Evolutionary conservation across 2,329 filamentous ascomycete genomes (phyloP).

Genomic region (Myriosclerotinia scirpicola): DNA sequence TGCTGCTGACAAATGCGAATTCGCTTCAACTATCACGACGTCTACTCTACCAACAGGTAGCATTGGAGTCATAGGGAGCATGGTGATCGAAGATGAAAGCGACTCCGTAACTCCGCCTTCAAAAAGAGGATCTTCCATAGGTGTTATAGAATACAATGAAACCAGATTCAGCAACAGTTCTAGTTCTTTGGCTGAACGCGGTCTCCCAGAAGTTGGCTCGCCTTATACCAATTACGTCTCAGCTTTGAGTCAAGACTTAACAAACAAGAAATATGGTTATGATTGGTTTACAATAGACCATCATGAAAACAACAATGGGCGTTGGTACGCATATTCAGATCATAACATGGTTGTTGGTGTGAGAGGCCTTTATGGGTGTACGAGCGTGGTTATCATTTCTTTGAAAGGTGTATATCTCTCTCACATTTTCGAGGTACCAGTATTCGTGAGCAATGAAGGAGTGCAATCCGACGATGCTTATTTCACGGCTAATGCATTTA

Average conservation of each 20-base stretch:
- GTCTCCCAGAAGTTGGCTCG: not conserved
- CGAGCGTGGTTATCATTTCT: not conserved
- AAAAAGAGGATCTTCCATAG: not conserved
- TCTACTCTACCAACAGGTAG: constrained; percentile 6
- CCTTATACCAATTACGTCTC: not conserved
- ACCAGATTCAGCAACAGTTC: not conserved
- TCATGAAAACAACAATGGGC: not conserved
- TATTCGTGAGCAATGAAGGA: not conserved
- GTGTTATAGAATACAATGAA: not conserved
- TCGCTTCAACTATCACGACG: not conserved
- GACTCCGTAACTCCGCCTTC: not conserved
- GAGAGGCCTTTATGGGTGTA: constrained; percentile 1
- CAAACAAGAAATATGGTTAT: too few relatives aligned
- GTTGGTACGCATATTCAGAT: not conserved
- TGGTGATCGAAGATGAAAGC: not conserved
- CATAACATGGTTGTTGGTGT: not conserved
- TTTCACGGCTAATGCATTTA: not conserved
- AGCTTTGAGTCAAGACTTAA: not conserved
- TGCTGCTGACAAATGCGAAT: not conserved
- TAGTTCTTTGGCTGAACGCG: not conserved
- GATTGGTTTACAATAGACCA: not conserved
- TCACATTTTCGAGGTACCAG: not conserved
- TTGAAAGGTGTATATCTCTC: constrained; percentile 4
- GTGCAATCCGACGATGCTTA: not conserved
- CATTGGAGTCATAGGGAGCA: not conserved